Evolutionary conservation across 306 rosid genomes (phyloP), one percentile per base, ranked within the genome.

Genomic region (Lathyrus oleraceus): DNA sequence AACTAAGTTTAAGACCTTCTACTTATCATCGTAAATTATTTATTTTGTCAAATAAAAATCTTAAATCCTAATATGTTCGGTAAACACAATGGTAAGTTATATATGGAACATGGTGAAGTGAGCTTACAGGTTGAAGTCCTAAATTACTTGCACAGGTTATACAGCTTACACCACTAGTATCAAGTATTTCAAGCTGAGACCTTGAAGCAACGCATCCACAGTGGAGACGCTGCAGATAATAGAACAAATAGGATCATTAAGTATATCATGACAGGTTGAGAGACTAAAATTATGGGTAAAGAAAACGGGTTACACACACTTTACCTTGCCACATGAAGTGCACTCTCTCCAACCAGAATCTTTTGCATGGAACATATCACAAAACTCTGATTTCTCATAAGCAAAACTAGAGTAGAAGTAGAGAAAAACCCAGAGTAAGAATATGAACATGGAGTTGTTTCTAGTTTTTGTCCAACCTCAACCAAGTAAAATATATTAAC

Each of bases 341-440:
- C 99, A 94, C 47, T 94, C 89, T 78, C 99, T 87, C 99, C 99
- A 94, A 69, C 99, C 97, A 61, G 99, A 84, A 73, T 91, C 99
- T 17, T 82, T 74, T 9, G 88, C 74, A 70, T 94, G 99, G 79
- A 83, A 94, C n/a, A 80, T 61, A 51, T 87, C 87, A 75, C 99
- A 94, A 81, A 79, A 94, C 5, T 77, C 39, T 21, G 88, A 87
- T 74, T 94, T 86, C 80, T 94, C 99, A 73, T 88, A 91, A 5
- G 88, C 96, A 85, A 89, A 80, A 86, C 99, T 94, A 78, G 45
- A 65, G 35, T 44, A 69, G 23, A 27, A 20, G 17, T 6, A 35
- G 10, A 7, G 10, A 77, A 71, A 67, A 10, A 54, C 8, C 35
- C 6, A 65, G 45, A 53, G 44, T 74, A 57, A 80, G 80, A 69